phyloP scores from a whole-genome alignment of 2,329 filamentous ascomycete species.

The Fusarium sp. region DNA sequence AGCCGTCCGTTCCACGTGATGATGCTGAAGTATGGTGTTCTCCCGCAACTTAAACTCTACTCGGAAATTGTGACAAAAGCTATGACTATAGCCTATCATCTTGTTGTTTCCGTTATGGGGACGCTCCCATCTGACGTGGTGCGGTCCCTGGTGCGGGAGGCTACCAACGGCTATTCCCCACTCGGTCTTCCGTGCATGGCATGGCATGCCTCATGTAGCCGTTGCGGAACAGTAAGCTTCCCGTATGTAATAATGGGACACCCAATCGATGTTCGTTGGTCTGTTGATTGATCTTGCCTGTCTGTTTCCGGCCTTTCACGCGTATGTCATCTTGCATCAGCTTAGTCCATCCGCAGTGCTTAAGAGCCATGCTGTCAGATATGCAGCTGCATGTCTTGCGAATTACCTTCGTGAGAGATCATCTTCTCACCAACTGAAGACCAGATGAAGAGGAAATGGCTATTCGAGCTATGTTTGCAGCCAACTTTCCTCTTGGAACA shows the following conservation, averaged over 20 bases:
- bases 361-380: background rate
- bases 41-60: constrained; percentile 10
- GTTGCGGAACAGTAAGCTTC: constrained; percentile 4
- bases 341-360: background rate
- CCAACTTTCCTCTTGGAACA: too few species aligned
- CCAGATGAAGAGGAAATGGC: background rate
- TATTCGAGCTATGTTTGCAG: background rate
- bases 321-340: constrained; percentile 9
- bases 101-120: background rate
- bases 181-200: constrained; percentile 7
- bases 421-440: background rate
- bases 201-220: constrained; percentile 8
- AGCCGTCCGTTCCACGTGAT: constrained; percentile 16
- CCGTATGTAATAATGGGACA: background rate
- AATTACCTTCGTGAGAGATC: background rate
- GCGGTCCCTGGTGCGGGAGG: constrained; percentile 8
- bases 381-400: background rate
- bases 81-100: background rate
- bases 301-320: background rate
- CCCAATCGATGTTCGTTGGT: background rate
- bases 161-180: constrained; percentile 9
- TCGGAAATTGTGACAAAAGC: background rate
- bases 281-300: background rate
- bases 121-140: background rate
- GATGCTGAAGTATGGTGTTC: background rate